Base-by-base conservation (phyloP, 2,329 filamentous ascomycete species). In the Xylaria polymorpha region DNA sequence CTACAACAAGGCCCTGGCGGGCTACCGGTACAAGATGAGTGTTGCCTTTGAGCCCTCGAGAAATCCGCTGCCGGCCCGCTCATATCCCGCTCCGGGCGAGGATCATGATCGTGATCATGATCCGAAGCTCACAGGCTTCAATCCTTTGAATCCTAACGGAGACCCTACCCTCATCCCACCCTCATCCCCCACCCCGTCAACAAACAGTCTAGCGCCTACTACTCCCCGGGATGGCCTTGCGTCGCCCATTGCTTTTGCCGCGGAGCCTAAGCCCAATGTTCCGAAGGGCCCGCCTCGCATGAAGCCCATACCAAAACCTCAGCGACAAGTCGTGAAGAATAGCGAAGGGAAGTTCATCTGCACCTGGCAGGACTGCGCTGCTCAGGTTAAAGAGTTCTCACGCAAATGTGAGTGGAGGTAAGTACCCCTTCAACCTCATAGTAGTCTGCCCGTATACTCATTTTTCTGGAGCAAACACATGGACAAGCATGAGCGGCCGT, bases 401-500 rank as follows among this genome's bases (percentile, higher is more conserved):
- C 88, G 94, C 72, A 95, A 93, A 74, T 97, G 94, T 82, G 94
- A 97, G 83, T 98, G 93, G 93, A 97, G 92, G 94, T 96, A 84
- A 88, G 92, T 87, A 37, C 66, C n/a, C 41, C 43, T 57, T 29
- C 20, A 3, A 51, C 15, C 53, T 29, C 20, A 37, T n/a, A 53
- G 46, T 35, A 61, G 29, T 9, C 29, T 29, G 20, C 14, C 46
- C 15, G 18, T 2, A 35, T 68, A 59, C 72, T 80, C 73, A 80
- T 35, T 60, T 7, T 39, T 20, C 41, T 61, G 7, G 73, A 97
- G 94, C 79, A 98, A 98, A 83, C 95, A 98, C 79, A 98, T 98
- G 94, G 95, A 98, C 82, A 97, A 97, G 80, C 95, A 98, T 79
- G 94, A 97, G 74, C 88, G 95, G 14, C 95, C 95, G 1, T 98